Base-by-base conservation (phyloP, 495 filamentous ascomycete genomes). In the Annulohypoxylon stygium region DNA sequence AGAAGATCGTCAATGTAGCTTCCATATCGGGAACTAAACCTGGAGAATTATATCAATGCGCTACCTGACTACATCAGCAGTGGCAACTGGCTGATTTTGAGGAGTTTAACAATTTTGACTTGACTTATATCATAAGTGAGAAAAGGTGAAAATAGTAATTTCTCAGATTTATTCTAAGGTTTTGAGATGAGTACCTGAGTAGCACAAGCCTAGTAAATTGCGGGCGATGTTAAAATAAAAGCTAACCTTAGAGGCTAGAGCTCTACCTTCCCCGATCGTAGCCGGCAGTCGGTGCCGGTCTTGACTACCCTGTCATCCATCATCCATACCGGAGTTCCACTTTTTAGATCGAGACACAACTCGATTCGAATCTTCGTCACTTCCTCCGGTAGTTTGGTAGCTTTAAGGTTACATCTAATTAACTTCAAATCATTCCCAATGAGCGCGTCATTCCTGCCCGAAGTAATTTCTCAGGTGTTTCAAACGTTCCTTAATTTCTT, bases 401-500 rank as follows among this genome's bases (percentile, higher is more conserved):
- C 43, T 69, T 20, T 51, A 23, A 36, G 25, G 70, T 73, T 73
- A 55, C 70, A 73, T 73, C 58, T n/a, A 59, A 25, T 65, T 65
- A 59, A 25, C 65, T 65, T 34, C 60, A 60, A 55, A 59, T 23
- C 53, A 65, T 53, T 25, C 53, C 53, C 16, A 8, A 37, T 11
- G 51, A 64, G 61, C 20, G 51, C 60, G 70, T 73, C 70, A 68
- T 73, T 33, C 43, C 20, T 45, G 18, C 55, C 65, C 45, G 65
- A 34, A 47, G 34, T 51, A 67, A 73, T 68, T 54, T 73, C 33
- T 53, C 3, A 62, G 11, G 5, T 25, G 63, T 67, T 72, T 26
- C 58, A 63, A 43, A 51, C 26, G 14, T 33, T 43, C 30, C 33
- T 9, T 37, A 36, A 12, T 34, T n/a, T 48, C 23, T 61, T 10